Evolutionary conservation across 2,329 filamentous ascomycete species (phyloP).

Genomic region (Exophiala viscosa): DNA sequence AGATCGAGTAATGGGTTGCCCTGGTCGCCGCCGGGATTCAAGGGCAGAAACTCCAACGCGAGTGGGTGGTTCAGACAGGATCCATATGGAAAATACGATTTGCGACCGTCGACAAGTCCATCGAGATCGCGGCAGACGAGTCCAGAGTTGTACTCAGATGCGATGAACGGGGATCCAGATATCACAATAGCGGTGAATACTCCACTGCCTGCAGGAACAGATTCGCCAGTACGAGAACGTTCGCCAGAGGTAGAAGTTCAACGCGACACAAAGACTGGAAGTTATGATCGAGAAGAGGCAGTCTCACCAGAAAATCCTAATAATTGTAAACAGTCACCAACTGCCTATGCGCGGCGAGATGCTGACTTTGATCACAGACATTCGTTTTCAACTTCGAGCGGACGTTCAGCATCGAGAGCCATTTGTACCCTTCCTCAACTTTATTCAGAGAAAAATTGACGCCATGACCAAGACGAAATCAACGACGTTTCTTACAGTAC

Average conservation of each 20-base stretch:
- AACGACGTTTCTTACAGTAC: slow-evolving; percentile 60
- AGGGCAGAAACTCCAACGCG: slow-evolving; percentile 40
- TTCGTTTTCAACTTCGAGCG: slow-evolving; percentile 80
- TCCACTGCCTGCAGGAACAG: slow-evolving; percentile 52
- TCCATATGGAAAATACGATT: slow-evolving; percentile 44
- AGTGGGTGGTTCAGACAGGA: slow-evolving; percentile 55
- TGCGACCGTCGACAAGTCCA: slow-evolving; percentile 45
- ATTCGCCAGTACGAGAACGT: slow-evolving; percentile 56
- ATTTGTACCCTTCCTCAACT: slow-evolving; percentile 68
- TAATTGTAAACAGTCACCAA: slow-evolving; percentile 47
- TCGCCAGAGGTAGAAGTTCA: slow-evolving; percentile 52
- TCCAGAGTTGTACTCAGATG: slow-evolving; percentile 56
- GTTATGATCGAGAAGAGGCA: slow-evolving; percentile 6
- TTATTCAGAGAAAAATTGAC: slow-evolving; percentile 58
- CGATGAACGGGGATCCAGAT: slow-evolving; percentile 49
- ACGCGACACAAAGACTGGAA: slow-evolving; percentile 24
- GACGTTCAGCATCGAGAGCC: slow-evolving; percentile 86
- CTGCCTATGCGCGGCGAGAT: slow-evolving; percentile 16
- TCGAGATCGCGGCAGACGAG: slow-evolving; percentile 56
- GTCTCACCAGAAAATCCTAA: slow-evolving; percentile 35
- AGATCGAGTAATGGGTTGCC: slow-evolving; percentile 43
- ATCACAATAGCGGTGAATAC: slow-evolving; percentile 53
- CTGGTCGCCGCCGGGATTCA: slow-evolving; percentile 65
- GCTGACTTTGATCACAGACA: slow-evolving; percentile 54
- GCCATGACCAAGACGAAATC: slow-evolving; percentile 66